phyloP scores from a whole-genome alignment of 2,329 filamentous ascomycete genomes.

The Trichophyton benhamiae region DNA sequence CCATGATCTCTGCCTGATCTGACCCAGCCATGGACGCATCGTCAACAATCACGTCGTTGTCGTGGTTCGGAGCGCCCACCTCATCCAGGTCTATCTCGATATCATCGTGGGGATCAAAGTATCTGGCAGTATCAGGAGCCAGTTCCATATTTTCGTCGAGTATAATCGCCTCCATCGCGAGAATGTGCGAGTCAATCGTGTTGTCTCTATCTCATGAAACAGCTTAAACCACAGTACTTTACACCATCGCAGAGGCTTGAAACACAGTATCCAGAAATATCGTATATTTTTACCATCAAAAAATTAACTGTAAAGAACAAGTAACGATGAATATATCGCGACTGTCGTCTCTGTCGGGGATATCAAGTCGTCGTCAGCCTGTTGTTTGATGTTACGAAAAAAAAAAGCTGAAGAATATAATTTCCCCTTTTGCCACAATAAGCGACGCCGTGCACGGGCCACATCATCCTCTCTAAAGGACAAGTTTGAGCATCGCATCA shows the following conservation, averaged over 20 bases:
- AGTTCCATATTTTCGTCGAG: conserved; percentile 36
- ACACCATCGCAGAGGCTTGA: neutral
- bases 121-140: conserved; percentile 30
- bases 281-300: neutral
- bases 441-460: conserved; percentile 9
- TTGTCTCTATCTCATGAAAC: neutral
- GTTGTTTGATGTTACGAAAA: neutral
- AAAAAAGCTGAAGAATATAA: neutral
- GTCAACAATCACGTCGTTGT: conserved; percentile 48
- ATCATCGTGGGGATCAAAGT: conserved; percentile 23
- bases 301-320: neutral
- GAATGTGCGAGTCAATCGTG: neutral
- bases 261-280: neutral
- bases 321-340: neutral
- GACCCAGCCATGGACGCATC: conserved; percentile 32
- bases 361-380: neutral
- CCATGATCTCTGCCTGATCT: conserved; percentile 21
- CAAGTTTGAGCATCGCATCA: neutral
- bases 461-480: neutral
- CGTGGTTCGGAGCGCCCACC: conserved; percentile 31
- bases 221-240: neutral
- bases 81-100: conserved; percentile 46
- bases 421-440: conserved; percentile 1
- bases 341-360: neutral
- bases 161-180: conserved; percentile 26